These are phyloP conservation scores for Fraxinus excelsior DNA, from an alignment of 257 asterid species.

Conservation along the genomic window DNA sequence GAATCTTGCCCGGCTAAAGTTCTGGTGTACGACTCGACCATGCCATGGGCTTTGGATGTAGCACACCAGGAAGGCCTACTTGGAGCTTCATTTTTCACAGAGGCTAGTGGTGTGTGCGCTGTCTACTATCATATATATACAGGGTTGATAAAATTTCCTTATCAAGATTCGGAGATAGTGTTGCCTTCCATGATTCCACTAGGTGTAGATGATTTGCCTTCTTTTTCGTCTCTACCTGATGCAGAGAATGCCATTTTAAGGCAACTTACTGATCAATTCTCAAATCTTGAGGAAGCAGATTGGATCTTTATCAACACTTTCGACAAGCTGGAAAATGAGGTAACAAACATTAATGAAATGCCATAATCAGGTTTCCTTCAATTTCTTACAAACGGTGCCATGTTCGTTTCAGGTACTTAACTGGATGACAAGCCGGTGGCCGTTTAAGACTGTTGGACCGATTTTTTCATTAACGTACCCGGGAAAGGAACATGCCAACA, in stretches of 20 bases:
- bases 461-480: constrained; percentile 3
- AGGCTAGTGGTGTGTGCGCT: constrained; percentile 29
- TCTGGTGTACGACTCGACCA: constrained; percentile 32
- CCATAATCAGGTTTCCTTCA: neutral
- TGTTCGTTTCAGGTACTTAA: neutral
- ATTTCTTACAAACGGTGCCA: neutral
- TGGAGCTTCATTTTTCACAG: constrained; percentile 42
- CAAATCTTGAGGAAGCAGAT: constrained; percentile 34
- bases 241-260: constrained; percentile 21
- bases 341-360: no score
- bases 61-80: constrained; percentile 28
- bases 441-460: constrained; percentile 35
- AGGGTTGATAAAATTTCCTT: constrained; percentile 24
- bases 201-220: constrained; percentile 37
- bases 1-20: constrained; percentile 20
- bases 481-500: neutral
- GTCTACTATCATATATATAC: constrained; percentile 31
- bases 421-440: constrained; percentile 32
- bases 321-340: constrained; percentile 36
- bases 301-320: constrained; percentile 46
- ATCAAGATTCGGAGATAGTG: constrained; percentile 10
- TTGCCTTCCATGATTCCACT: constrained; percentile 34
- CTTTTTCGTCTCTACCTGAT: constrained; percentile 20
- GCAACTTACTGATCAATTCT: constrained; percentile 18
- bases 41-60: constrained; percentile 30